phyloP scores from a whole-genome alignment of 2,329 filamentous ascomycete genomes.

The Aureobasidium sp. region DNA sequence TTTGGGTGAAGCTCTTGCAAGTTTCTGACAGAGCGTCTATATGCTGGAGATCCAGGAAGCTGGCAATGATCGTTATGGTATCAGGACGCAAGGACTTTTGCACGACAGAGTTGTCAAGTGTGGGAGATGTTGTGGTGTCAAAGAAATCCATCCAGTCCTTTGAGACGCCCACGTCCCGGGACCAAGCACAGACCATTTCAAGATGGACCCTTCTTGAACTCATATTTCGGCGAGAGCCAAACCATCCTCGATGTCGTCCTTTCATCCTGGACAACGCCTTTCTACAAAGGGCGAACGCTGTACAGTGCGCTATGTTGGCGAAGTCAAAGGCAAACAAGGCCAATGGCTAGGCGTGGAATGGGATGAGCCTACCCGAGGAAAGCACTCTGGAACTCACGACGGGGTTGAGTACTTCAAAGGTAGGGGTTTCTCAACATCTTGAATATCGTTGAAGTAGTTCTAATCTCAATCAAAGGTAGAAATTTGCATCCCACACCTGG shows the following conservation, averaged over 20 bases:
- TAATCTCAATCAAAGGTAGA: conserved; percentile 40
- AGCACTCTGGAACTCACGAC: conserved; percentile 79
- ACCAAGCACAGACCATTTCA: background rate
- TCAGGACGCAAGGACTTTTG: background rate
- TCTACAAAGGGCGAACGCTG: conserved; percentile 72
- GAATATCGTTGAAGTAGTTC: background rate
- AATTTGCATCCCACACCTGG: conserved; percentile 61
- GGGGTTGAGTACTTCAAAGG: conserved; percentile 76
- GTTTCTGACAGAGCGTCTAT: background rate
- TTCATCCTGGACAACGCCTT: conserved; percentile 61
- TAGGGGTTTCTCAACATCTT: conserved; percentile 34
- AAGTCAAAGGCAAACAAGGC: conserved; percentile 66
- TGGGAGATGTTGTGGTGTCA: background rate
- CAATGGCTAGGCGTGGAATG: conserved; percentile 93
- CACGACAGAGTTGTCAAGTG: background rate
- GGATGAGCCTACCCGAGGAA: conserved; percentile 80
- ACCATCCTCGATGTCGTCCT: background rate
- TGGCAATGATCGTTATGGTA: background rate
- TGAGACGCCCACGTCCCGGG: background rate
- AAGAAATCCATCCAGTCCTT: background rate
- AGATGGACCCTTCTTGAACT: background rate
- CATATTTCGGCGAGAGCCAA: background rate
- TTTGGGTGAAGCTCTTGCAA: background rate
- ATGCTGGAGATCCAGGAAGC: background rate
- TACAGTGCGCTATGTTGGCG: conserved; percentile 76